Evolutionary conservation across 192 early-diverging fungal species (phyloP).

Genomic region (Lobosporangium transversale): DNA sequence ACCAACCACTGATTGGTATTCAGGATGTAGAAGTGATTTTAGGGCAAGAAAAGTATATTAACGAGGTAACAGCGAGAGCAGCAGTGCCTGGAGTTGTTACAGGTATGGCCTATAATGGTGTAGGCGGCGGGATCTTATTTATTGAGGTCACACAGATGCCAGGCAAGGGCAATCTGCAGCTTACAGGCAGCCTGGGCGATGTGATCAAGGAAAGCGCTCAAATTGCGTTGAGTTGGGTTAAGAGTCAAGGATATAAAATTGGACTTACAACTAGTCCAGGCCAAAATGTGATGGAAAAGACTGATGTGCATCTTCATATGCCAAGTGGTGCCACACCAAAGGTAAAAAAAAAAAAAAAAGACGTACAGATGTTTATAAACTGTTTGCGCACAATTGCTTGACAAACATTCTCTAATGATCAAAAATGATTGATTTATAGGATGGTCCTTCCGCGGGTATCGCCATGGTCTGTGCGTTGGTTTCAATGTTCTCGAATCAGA

Average conservation of each 20-base stretch:
- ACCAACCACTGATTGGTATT: slow-evolving; percentile 57
- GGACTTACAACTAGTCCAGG: slow-evolving; percentile 56
- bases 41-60: slow-evolving; percentile 73
- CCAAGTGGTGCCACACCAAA: slow-evolving; percentile 84
- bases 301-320: slow-evolving; percentile 90
- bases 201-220: slow-evolving; percentile 89
- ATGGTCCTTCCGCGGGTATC: slow-evolving; percentile 79
- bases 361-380: no score
- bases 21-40: slow-evolving; percentile 70
- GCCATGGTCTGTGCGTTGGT: slow-evolving; percentile 83
- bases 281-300: slow-evolving; percentile 63
- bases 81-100: slow-evolving; percentile 80
- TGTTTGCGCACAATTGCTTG: no score
- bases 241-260: slow-evolving; percentile 70
- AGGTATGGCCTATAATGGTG: slow-evolving; percentile 82
- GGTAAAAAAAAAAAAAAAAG: slow-evolving; percentile 15
- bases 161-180: slow-evolving; percentile 71
- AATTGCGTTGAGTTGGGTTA: slow-evolving; percentile 83
- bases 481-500: slow-evolving; percentile 71
- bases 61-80: slow-evolving; percentile 74
- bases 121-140: slow-evolving; percentile 81
- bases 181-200: slow-evolving; percentile 80
- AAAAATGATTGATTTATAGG: no score
- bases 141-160: slow-evolving; percentile 84
- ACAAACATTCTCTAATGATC: no score